These are phyloP conservation scores for Phialocephala subalpina DNA, from an alignment of 2,329 filamentous ascomycete genomes.

Conservation along the genomic window DNA sequence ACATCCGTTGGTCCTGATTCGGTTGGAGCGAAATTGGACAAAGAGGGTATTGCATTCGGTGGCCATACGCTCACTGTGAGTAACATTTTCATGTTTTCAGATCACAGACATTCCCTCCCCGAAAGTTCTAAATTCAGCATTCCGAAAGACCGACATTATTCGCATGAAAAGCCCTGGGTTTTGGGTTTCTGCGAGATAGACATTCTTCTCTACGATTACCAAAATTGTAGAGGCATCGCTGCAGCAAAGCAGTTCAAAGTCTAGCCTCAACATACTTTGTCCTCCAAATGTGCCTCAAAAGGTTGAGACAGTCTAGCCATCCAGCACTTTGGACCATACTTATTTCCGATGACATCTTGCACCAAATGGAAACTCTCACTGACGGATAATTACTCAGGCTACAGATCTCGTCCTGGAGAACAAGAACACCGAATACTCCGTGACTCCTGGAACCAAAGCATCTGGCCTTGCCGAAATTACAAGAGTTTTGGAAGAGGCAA, in stretches of 20 bases:
- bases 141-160: not conserved
- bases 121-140: not conserved
- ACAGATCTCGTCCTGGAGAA: slow-evolving; percentile 36
- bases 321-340: not conserved
- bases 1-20: slow-evolving; percentile 62
- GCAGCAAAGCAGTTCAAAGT: not conserved
- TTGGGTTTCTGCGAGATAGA: no score
- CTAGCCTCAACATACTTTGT: not conserved
- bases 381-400: slow-evolving; percentile 39
- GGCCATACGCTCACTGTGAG: slow-evolving; percentile 58
- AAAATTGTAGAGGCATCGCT: no score
- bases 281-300: not conserved
- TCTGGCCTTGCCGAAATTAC: slow-evolving; percentile 35
- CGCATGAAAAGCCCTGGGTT: not conserved
- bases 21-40: slow-evolving; percentile 59
- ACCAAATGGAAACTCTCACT: not conserved
- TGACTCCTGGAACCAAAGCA: slow-evolving; percentile 27
- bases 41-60: slow-evolving; percentile 60
- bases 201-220: no score
- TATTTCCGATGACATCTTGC: not conserved
- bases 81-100: slow-evolving; percentile 39
- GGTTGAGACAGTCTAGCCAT: not conserved
- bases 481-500: slow-evolving; percentile 57
- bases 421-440: slow-evolving; percentile 9
- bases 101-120: not conserved